Base-by-base conservation (phyloP, 768 basidiomycete species). In the Flagelloscypha sp. region DNA sequence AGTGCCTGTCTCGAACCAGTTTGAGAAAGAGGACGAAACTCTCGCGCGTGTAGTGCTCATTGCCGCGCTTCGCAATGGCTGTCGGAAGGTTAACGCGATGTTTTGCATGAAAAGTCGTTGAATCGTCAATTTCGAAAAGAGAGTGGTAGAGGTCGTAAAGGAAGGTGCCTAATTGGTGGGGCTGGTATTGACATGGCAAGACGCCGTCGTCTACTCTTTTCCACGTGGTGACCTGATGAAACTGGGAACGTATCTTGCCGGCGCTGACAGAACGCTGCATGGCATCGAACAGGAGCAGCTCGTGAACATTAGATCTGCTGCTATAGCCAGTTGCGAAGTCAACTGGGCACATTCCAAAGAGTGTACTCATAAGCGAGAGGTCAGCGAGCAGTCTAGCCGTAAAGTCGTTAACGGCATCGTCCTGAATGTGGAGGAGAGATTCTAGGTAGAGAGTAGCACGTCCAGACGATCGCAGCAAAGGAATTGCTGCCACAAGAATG, bases 61-160 rank as follows among this genome's bases (percentile, higher is more conserved):
- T 35, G 18, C 46, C 48, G 2, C 46, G 45, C 0, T 19, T 11
- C 1, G 19, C 19, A 3, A 56, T 8, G 3, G 43, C 43, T 12
- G 38, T 43, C 1, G 16, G 10, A 0, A 37, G 0, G 19, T 48
- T 45, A 13, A 31, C 24, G 13, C 20, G 20, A 11, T 12, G 18
- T 27, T 16, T 8, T 23, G 27, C n/a, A 24, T 43, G 38, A 35
- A 57, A 52, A 18, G 42, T 41, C 19, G 21, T 24, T 12, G 49
- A 11, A 27, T 61, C 52, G 33, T 70, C 64, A 16, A 58, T 41
- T 18, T 50, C 50, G 37, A 65, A 70, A 23, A 68, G 37, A 11
- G 47, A 31, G n/a, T 55, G 52, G 39, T 68, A 70, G 3, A 68
- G 45, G 19, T 58, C 55, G 40, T 56, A 65, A 2, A 70, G 50